phyloP scores from a whole-genome alignment of 805 yeast species.

The Brettanomyces custersianus region DNA sequence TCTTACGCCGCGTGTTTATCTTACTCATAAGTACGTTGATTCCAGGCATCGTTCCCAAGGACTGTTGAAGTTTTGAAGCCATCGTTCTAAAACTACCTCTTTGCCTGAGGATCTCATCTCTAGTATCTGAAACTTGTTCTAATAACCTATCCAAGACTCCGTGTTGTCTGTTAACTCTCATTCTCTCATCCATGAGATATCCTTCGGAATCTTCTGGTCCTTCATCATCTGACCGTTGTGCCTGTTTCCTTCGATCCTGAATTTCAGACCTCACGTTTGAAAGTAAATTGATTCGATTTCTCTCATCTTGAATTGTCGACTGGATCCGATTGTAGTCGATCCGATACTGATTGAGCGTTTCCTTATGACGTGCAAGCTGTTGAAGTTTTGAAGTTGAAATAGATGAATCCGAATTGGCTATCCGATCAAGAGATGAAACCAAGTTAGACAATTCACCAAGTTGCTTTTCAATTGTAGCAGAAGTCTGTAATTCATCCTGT shows the following conservation, averaged over 20 bases:
- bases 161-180: conserved; percentile 65
- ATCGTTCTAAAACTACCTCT: conserved; percentile 54
- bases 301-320: conserved; percentile 43
- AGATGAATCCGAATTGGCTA: conserved; percentile 39
- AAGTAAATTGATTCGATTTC: conserved; percentile 66
- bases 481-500: conserved; percentile 35
- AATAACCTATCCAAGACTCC: conserved; percentile 70
- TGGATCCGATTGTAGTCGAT: conserved; percentile 49
- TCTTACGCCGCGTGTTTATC: conserved; percentile 80
- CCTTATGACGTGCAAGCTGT: conserved; percentile 78
- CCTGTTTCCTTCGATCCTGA: conserved; percentile 29
- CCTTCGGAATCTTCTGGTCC: conserved; percentile 15
- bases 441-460: conserved; percentile 38
- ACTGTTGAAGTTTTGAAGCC: conserved; percentile 49
- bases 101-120: conserved; percentile 78
- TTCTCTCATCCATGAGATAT: conserved; percentile 70
- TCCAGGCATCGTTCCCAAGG: conserved; percentile 74
- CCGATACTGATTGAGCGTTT: conserved; percentile 62
- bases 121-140: conserved; percentile 79
- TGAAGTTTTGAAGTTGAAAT: conserved; percentile 68
- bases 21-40: conserved; percentile 63
- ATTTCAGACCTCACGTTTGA: conserved; percentile 75
- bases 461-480: conserved; percentile 39
- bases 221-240: background rate
- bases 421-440: conserved; percentile 29